Conservation (phyloP, 2,329 filamentous ascomycete genomes). For the Talaromyces islandicus region DNA sequence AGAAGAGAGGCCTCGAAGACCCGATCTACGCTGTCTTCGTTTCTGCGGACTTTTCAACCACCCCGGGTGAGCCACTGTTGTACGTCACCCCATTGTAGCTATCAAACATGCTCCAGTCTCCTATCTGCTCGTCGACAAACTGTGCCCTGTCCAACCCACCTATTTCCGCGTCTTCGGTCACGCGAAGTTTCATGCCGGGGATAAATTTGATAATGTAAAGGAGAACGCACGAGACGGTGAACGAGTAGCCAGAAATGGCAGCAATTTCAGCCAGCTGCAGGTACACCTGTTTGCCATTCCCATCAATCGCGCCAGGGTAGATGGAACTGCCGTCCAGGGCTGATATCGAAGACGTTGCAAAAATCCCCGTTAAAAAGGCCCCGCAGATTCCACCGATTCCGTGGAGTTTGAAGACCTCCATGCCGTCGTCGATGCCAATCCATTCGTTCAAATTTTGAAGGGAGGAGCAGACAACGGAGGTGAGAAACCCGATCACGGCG, state of each 20-base stretch:
- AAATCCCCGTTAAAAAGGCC: slow-evolving; percentile 54
- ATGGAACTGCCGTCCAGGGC: slow-evolving; percentile 46
- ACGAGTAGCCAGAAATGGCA: slow-evolving; percentile 49
- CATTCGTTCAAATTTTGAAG: slow-evolving; percentile 49
- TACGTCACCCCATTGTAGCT: slow-evolving; percentile 2
- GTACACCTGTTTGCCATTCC: slow-evolving; percentile 50
- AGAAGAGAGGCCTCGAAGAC: neutral
- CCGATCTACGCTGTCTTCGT: neutral
- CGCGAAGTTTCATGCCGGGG: slow-evolving; percentile 49
- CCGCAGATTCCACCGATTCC: slow-evolving; percentile 54
- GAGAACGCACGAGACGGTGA: slow-evolving; percentile 47
- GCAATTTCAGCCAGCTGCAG: slow-evolving; percentile 53
- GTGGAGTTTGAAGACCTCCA: slow-evolving; percentile 57
- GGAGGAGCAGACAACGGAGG: slow-evolving; percentile 45
- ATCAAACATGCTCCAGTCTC: slow-evolving; percentile 41
- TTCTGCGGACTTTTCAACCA: neutral
- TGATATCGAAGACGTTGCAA: slow-evolving; percentile 40
- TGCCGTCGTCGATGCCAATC: slow-evolving; percentile 51
- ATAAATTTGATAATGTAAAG: slow-evolving; percentile 50
- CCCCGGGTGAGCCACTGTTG: neutral
- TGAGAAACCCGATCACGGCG: slow-evolving; percentile 52
- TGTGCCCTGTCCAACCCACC: slow-evolving; percentile 50
- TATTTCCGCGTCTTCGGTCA: slow-evolving; percentile 51
- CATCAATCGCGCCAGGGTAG: slow-evolving; percentile 47
- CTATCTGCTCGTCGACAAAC: slow-evolving; percentile 54